Percentiles rank a stretch among this genome's conserved stretches.
Conservation (phyloP, 495 filamentous ascomycete genomes). For the Parathielavia hyrcaniae region DNA sequence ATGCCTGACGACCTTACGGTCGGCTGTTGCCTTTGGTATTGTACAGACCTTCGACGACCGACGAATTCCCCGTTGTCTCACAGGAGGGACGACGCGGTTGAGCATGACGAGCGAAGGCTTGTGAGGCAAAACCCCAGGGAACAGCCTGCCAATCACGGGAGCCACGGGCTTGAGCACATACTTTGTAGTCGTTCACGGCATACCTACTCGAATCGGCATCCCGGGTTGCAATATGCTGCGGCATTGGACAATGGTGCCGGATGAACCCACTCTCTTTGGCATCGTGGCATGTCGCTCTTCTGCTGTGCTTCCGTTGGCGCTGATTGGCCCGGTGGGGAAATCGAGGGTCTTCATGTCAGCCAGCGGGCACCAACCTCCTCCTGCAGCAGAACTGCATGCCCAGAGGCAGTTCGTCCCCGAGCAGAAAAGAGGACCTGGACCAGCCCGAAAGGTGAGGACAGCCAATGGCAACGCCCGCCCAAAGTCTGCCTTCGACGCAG, state of each 20-base stretch:
- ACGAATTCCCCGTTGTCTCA: slow-evolving; percentile 1
- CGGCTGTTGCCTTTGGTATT: too few relatives aligned
- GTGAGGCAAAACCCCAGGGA: too few relatives aligned
- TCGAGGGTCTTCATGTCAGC: slow-evolving; percentile 5
- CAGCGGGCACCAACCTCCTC: slow-evolving; percentile 1
- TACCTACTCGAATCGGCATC: slow-evolving; percentile 7
- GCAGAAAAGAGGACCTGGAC: slow-evolving; percentile 12
- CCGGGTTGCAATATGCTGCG: slow-evolving; percentile 11
- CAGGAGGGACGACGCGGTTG: background rate
- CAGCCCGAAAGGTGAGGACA: slow-evolving; percentile 14
- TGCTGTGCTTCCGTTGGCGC: background rate
- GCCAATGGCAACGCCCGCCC: slow-evolving; percentile 24
- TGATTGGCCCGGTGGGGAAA: slow-evolving; percentile 5
- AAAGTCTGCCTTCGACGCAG: slow-evolving; percentile 15
- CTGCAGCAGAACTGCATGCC: slow-evolving; percentile 15
- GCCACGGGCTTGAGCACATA: background rate
- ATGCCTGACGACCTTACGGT: slow-evolving; percentile 15
- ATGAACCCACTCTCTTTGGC: background rate
- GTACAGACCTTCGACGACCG: slow-evolving; percentile 1
- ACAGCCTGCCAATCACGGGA: background rate
- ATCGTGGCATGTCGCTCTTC: slow-evolving; percentile 6
- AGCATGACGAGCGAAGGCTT: background rate
- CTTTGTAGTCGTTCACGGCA: background rate
- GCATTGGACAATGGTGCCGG: slow-evolving; percentile 11
- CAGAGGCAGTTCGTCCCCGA: slow-evolving; percentile 4